Percentiles rank a stretch among this genome's conserved stretches.
These are phyloP conservation scores for Amylocarpus encephaloides DNA, from an alignment of 2,329 filamentous ascomycete genomes.

Conservation along the genomic window DNA sequence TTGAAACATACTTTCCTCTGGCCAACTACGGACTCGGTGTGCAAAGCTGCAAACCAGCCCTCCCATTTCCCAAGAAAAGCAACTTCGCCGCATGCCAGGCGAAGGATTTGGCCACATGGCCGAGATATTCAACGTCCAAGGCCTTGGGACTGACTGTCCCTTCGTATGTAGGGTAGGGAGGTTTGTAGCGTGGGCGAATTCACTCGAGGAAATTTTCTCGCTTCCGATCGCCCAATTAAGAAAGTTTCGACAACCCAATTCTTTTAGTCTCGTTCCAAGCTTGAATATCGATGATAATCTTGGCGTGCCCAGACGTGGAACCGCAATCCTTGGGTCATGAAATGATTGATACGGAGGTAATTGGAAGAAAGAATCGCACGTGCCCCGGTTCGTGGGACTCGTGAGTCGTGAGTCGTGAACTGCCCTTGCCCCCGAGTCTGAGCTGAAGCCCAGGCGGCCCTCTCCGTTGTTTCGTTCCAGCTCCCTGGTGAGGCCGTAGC, in stretches of 20 bases:
- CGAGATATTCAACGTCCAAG: conserved; percentile 2
- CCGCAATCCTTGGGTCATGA: background rate
- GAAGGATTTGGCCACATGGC: background rate
- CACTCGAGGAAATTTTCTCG: background rate
- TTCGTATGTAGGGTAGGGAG: background rate
- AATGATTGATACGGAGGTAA: background rate
- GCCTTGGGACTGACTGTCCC: conserved; percentile 1
- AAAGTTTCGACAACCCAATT: background rate
- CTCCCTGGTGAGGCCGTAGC: background rate
- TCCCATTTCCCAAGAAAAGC: background rate
- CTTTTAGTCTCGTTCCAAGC: background rate
- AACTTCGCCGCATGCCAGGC: background rate
- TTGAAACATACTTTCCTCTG: background rate
- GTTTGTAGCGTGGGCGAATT: background rate
- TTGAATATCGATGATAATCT: background rate
- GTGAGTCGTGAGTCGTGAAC: background rate
- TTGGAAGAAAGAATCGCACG: background rate
- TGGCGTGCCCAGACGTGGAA: background rate
- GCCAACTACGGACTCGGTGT: background rate
- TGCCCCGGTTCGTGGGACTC: background rate
- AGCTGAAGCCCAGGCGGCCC: background rate
- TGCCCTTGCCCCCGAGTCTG: background rate
- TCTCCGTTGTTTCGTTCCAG: background rate
- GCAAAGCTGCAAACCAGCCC: background rate
- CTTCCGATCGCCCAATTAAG: conserved; percentile 10